Evolutionary conservation across 1,284 basidiomycete species (phyloP).

Genomic region (Apiotrichum mycotoxinovorans): DNA sequence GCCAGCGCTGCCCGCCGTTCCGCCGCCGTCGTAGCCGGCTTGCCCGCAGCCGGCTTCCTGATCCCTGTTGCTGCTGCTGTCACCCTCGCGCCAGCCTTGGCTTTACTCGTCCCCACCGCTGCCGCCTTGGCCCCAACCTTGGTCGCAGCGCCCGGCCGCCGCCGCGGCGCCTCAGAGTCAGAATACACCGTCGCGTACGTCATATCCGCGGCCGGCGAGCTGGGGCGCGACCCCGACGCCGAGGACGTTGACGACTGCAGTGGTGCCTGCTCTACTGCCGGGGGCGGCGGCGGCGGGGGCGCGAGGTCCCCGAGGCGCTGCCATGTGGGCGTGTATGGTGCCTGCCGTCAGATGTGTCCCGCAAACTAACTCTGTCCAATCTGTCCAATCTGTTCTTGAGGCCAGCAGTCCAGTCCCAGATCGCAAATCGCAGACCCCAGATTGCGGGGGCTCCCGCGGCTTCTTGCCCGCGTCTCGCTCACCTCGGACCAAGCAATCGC

Average conservation of each 20-base stretch:
- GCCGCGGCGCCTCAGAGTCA: not conserved
- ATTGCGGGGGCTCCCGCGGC: not conserved
- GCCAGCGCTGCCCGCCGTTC: constrained; percentile 43
- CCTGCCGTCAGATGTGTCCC: no score
- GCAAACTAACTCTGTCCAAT: no score
- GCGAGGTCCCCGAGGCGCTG: no score
- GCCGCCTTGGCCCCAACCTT: not conserved
- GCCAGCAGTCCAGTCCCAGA: no score
- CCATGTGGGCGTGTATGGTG: no score
- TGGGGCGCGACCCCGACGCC: not conserved
- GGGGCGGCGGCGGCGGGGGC: not conserved
- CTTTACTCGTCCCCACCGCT: not conserved
- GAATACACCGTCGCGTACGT: constrained; percentile 47
- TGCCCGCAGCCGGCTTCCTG: not conserved
- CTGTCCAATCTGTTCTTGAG: not conserved
- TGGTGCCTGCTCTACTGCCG: not conserved
- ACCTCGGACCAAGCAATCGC: constrained; percentile 78
- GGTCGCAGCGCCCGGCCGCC: not conserved
- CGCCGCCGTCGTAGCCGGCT: constrained; percentile 4
- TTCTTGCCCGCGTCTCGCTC: not conserved
- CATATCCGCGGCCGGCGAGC: constrained; percentile 23
- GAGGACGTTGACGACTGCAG: constrained; percentile 3
- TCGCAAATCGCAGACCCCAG: no score
- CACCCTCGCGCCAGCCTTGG: not conserved
- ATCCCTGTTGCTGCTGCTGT: not conserved